These are phyloP conservation scores for Colletotrichum lini DNA, from an alignment of 2,329 filamentous ascomycete genomes.

Conservation along the genomic window DNA sequence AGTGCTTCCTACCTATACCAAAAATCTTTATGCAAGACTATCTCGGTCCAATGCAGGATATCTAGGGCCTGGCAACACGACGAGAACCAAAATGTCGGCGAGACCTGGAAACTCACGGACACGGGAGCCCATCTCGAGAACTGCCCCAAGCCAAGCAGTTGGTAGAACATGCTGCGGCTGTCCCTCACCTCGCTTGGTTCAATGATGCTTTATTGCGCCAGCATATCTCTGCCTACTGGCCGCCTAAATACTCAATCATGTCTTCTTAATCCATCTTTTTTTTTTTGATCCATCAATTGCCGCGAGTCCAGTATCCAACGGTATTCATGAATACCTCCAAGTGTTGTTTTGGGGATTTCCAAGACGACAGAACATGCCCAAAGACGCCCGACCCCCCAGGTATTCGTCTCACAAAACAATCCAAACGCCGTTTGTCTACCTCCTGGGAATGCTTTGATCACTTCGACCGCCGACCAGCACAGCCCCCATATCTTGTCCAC, in stretches of 20 bases:
- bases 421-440: constrained; percentile 33
- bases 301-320: constrained; percentile 21
- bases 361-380: constrained; percentile 28
- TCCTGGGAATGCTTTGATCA: constrained; percentile 23
- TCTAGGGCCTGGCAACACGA: no score
- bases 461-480: background rate
- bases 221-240: background rate
- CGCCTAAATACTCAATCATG: background rate
- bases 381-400: constrained; percentile 31
- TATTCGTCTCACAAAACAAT: constrained; percentile 35
- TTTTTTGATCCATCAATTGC: constrained; percentile 28
- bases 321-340: constrained; percentile 19
- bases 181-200: background rate
- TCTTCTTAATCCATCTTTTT: constrained; percentile 6
- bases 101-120: no score
- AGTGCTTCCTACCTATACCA: no score
- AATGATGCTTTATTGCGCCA: background rate
- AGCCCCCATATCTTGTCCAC: no score
- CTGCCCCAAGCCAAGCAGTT: no score
- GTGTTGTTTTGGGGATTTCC: constrained; percentile 3
- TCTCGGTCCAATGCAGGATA: no score
- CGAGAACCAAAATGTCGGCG: no score
- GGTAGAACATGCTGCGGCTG: background rate
- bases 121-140: no score
- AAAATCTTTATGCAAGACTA: no score